Evolutionary conservation across 2,329 filamentous ascomycete species (phyloP).

Genomic region (Falciphora oryzae): DNA sequence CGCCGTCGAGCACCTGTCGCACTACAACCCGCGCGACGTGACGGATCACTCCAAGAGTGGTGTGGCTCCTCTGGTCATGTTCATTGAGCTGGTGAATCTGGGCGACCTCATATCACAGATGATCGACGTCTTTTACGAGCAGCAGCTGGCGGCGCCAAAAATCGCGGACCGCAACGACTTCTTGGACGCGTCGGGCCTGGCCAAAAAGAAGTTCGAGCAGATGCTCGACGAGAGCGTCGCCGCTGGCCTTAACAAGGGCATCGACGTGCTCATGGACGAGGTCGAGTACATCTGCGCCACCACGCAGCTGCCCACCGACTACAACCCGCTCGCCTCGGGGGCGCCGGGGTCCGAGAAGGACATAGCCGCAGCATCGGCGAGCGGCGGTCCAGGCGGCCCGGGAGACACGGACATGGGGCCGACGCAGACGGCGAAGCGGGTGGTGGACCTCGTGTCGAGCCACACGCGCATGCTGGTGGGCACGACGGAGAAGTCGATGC

Average conservation of each 20-base stretch:
- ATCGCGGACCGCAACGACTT: slow-evolving; percentile 93
- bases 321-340: slow-evolving; percentile 59
- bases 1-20: slow-evolving; percentile 82
- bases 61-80: slow-evolving; percentile 88
- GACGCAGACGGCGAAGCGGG: slow-evolving; percentile 69
- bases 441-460: slow-evolving; percentile 78
- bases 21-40: slow-evolving; percentile 84
- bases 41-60: slow-evolving; percentile 58
- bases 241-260: slow-evolving; percentile 92
- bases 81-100: slow-evolving; percentile 95
- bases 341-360: slow-evolving; percentile 10
- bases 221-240: slow-evolving; percentile 97
- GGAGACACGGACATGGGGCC: slow-evolving; percentile 56
- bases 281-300: slow-evolving; percentile 93
- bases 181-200: slow-evolving; percentile 80
- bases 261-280: slow-evolving; percentile 97
- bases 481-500: slow-evolving; percentile 94
- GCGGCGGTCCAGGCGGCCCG: slow-evolving; percentile 22
- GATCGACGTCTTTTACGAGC: slow-evolving; percentile 97
- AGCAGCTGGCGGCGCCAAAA: slow-evolving; percentile 77
- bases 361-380: slow-evolving; percentile 14
- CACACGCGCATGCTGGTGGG: slow-evolving; percentile 92
- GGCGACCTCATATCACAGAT: slow-evolving; percentile 97
- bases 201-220: slow-evolving; percentile 98
- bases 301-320: slow-evolving; percentile 79